Conservation (phyloP, 345 rosid genomes). For the Trapa bicornis region DNA sequence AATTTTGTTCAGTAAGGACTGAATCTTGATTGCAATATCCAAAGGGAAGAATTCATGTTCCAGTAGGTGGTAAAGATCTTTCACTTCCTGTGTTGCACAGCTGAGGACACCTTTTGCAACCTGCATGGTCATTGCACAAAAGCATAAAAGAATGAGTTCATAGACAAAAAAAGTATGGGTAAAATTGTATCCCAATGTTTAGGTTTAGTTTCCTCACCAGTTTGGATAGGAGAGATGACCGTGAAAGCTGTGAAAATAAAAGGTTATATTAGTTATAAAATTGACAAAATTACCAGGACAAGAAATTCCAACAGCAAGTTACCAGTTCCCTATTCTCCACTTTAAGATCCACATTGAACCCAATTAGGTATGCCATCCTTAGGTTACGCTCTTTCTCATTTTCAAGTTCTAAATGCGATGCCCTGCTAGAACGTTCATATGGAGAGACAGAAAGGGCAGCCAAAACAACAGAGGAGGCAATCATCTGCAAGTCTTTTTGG, state of each 20-base stretch:
- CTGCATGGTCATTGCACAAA: conserved; percentile 17
- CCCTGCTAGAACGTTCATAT: conserved; percentile 44
- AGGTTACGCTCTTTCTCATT: conserved; percentile 83
- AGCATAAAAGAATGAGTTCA: conserved; percentile 5
- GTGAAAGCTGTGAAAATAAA: conserved; percentile 51
- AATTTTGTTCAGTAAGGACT: conserved; percentile 58
- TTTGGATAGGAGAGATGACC: conserved; percentile 76
- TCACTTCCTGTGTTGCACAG: conserved; percentile 94
- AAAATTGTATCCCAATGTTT: not conserved
- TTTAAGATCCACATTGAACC: conserved; percentile 77
- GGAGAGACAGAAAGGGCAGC: conserved; percentile 86
- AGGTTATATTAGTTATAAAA: conserved; percentile 5
- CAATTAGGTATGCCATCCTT: conserved; percentile 93
- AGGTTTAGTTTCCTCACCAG: conserved; percentile 42
- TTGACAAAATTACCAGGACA: not conserved
- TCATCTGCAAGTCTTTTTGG: conserved; percentile 85
- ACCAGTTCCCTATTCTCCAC: conserved; percentile 88
- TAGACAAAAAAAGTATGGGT: not conserved
- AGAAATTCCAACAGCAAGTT: conserved; percentile 6
- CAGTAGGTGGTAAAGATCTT: conserved; percentile 79
- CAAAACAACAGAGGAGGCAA: conserved; percentile 89
- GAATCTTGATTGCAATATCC: conserved; percentile 71
- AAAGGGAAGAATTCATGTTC: conserved; percentile 85
- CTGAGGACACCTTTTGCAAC: conserved; percentile 80
- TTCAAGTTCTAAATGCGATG: conserved; percentile 80